Evolutionary conservation across 2,329 filamentous ascomycete genomes (phyloP).

Genomic region (Cladosporium halotolerans): DNA sequence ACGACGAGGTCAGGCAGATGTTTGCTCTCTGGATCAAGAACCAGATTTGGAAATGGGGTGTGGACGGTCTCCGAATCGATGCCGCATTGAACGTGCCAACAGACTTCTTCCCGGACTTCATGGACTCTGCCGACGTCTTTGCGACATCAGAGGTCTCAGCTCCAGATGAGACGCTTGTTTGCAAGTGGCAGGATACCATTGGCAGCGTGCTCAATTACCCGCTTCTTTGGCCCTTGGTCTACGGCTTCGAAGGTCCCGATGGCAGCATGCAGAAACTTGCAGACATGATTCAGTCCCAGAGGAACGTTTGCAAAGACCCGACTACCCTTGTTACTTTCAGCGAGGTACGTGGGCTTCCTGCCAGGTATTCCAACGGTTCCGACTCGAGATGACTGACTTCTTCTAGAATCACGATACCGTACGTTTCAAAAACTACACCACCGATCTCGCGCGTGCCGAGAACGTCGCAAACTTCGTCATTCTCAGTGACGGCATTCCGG

Average conservation of each 20-base stretch:
- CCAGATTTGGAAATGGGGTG: slow-evolving; percentile 34
- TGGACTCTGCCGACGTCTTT: slow-evolving; percentile 24
- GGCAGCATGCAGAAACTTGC: slow-evolving; percentile 36
- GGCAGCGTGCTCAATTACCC: slow-evolving; percentile 30
- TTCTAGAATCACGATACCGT: slow-evolving; percentile 18
- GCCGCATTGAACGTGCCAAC: slow-evolving; percentile 28
- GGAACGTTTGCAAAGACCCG: slow-evolving; percentile 31
- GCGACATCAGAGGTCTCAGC: slow-evolving; percentile 26
- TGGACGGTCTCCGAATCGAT: slow-evolving; percentile 32
- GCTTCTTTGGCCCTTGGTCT: slow-evolving; percentile 32
- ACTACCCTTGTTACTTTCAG: slow-evolving; percentile 34
- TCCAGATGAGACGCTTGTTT: slow-evolving; percentile 19
- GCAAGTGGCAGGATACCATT: slow-evolving; percentile 24
- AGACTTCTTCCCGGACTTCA: slow-evolving; percentile 26
- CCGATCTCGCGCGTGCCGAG: slow-evolving; percentile 13
- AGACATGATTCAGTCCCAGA: slow-evolving; percentile 28
- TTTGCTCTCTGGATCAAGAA: slow-evolving; percentile 33
- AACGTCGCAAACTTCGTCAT: slow-evolving; percentile 16
- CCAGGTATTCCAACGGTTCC: background rate
- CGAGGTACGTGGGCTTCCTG: slow-evolving; percentile 18
- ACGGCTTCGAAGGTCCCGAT: slow-evolving; percentile 30
- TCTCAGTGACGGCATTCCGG: slow-evolving; percentile 18
- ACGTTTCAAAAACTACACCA: slow-evolving; percentile 14
- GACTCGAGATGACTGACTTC: background rate
- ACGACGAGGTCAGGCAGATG: slow-evolving; percentile 29